phyloP scores from a whole-genome alignment of 2,329 filamentous ascomycete genomes.

The Didymellaceae sp. region DNA sequence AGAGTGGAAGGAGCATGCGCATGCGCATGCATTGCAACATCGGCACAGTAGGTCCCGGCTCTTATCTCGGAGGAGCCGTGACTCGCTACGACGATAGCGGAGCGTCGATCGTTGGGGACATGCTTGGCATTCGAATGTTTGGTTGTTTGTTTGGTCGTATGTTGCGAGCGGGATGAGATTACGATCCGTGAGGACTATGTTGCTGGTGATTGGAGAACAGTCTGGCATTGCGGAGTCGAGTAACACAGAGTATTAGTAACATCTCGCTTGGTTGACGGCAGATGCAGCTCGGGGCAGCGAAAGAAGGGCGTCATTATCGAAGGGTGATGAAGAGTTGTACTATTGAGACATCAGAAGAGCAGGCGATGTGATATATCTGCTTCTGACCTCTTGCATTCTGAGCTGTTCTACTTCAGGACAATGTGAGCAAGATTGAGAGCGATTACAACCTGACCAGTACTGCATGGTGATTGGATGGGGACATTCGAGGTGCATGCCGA shows the following conservation, averaged over 20 bases:
- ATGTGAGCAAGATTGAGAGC: conserved; percentile 30
- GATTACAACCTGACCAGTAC: conserved; percentile 10
- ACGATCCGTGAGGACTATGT: too few relatives aligned
- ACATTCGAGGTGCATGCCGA: conserved; percentile 11
- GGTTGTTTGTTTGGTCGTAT: not conserved
- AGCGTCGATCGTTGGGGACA: conserved; percentile 8
- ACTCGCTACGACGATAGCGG: conserved; percentile 10
- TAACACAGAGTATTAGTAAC: too few relatives aligned
- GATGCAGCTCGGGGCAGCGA: too few relatives aligned
- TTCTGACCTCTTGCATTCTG: not conserved
- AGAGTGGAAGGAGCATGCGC: too few relatives aligned
- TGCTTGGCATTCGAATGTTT: conserved; percentile 2
- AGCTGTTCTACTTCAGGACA: not conserved
- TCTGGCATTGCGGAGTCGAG: too few relatives aligned
- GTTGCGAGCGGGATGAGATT: not conserved
- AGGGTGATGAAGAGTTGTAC: not conserved
- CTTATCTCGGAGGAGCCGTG: conserved; percentile 14
- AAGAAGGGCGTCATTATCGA: not conserved
- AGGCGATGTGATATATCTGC: not conserved
- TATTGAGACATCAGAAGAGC: too few relatives aligned
- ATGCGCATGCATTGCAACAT: not conserved
- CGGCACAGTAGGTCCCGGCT: not conserved
- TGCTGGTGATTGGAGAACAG: too few relatives aligned
- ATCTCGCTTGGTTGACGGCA: too few relatives aligned
- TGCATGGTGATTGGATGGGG: conserved; percentile 7